Conservation (phyloP, 2,329 filamentous ascomycete species). For the Cercospora canescens region DNA sequence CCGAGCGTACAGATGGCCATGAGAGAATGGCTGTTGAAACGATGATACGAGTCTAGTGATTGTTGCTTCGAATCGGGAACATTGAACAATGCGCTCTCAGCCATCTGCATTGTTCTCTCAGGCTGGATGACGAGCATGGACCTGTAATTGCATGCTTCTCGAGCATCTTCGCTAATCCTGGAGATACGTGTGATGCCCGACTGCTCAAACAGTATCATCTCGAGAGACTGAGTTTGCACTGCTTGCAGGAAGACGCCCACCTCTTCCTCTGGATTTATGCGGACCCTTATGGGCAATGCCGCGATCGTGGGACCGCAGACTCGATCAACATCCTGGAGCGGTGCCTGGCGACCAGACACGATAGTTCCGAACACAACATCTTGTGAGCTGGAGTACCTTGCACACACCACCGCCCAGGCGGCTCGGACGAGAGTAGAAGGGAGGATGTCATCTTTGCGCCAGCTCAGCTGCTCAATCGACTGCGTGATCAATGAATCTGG, state of each 20-base stretch:
- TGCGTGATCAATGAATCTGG: conserved; percentile 31
- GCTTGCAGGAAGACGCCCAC: not conserved
- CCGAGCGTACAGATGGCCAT: conserved; percentile 11
- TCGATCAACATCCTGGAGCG: conserved; percentile 2
- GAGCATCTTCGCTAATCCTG: not conserved
- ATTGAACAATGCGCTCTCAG: conserved; percentile 2
- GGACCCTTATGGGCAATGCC: conserved; percentile 13
- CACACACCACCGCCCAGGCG: conserved; percentile 15
- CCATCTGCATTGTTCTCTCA: not conserved
- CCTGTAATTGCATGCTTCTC: conserved; percentile 55
- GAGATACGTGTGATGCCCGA: conserved; percentile 6
- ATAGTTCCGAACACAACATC: conserved; percentile 20
- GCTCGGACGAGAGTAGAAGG: conserved; percentile 12
- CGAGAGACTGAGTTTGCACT: conserved; percentile 13
- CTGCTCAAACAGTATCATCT: conserved; percentile 19
- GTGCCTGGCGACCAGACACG: conserved; percentile 28
- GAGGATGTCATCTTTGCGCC: conserved; percentile 13
- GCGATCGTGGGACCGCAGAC: conserved; percentile 23
- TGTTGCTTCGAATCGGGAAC: not conserved
- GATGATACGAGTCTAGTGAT: not conserved
- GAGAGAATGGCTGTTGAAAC: conserved; percentile 18
- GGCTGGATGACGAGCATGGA: conserved; percentile 57
- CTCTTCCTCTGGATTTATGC: not conserved
- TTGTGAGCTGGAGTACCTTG: conserved; percentile 1
- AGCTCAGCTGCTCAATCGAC: conserved; percentile 16